Conservation (phyloP, 148 eudicot species). For the Cornus suecica region DNA sequence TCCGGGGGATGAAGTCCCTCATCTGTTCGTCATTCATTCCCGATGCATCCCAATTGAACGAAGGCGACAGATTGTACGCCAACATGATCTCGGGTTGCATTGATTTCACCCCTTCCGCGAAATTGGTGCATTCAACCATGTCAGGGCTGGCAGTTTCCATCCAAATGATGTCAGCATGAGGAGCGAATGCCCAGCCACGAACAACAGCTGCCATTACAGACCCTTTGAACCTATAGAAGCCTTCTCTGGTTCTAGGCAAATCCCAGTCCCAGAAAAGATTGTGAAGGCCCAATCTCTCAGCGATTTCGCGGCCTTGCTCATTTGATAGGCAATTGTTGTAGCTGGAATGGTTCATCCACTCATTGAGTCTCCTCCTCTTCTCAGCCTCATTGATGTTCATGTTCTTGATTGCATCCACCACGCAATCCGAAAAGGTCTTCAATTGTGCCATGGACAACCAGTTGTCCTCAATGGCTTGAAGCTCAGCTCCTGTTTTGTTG, state of each 20-base stretch:
- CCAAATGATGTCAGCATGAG: conserved; percentile 59
- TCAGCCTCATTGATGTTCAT: conserved; percentile 46
- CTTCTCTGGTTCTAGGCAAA: conserved; percentile 74
- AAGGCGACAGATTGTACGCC: conserved; percentile 76
- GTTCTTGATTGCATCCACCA: conserved; percentile 38
- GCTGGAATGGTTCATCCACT: conserved; percentile 56
- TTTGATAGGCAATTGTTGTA: conserved; percentile 53
- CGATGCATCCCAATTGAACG: conserved; percentile 88
- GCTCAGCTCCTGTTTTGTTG: conserved; percentile 55
- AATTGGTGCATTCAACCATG: conserved; percentile 56
- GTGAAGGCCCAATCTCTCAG: conserved; percentile 40
- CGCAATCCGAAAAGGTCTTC: conserved; percentile 66
- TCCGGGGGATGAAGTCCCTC: conserved; percentile 72
- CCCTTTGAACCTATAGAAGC: conserved; percentile 70
- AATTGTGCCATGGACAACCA: conserved; percentile 51
- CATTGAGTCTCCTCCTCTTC: conserved; percentile 45
- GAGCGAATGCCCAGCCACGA: conserved; percentile 73
- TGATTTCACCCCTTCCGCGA: conserved; percentile 52
- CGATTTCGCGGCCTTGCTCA: conserved; percentile 48
- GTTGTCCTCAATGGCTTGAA: conserved; percentile 60
- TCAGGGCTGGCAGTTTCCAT: conserved; percentile 79
- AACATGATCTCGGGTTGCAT: conserved; percentile 59
- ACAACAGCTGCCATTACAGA: conserved; percentile 66
- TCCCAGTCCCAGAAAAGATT: conserved; percentile 83
- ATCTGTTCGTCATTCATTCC: conserved; percentile 69